Evolutionary conservation across 345 rosid genomes (phyloP), one percentile per base, ranked within the genome.

Genomic region (Eucalyptus sideroxylon): DNA sequence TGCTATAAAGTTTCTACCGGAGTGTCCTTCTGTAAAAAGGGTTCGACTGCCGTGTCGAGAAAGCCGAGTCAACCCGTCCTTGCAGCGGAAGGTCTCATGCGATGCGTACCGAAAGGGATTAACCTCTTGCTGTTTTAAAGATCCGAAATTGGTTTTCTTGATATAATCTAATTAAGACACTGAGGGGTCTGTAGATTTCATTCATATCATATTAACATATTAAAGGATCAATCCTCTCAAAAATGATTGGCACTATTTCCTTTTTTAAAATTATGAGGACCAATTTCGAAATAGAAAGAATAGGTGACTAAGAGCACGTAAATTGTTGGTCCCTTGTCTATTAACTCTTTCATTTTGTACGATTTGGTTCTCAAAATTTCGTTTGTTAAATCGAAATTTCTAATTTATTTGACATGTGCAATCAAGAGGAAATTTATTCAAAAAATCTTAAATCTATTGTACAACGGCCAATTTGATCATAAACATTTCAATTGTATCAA

Each of bases 401-500:
- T 37, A 34, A 72, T 72, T 17, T 72, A 19, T 72, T 37, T 37
- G 26, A 72, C 82, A 72, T 37, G 2, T 37, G 15, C 26, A 9
- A 37, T 72, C 7, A 5, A 31, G 15, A 0, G 60, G 1, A 56
- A 56, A 56, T 0, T 23, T 23, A 21, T 55, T 9, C 27, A 56
- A 56, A 56, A 56, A 56, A 23, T 9, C 26, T 2, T 9, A 56
- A 56, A 23, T 23, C 1, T 56, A 9, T 56, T 56, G 11, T 23
- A 9, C 60, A 4, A 9, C 1, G 0, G 3, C 1, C 26, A 23
- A 55, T 55, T 55, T 21, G 4, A 4, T 55, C 12, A 4, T 9
- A 23, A 55, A 23, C 0, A 2, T 21, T 55, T 55, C 3, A 23
- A 23, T 21, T 55, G 1, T 23, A 0, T 23, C 0, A 23, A 56